Percentiles rank a stretch among this genome's conserved stretches.
phyloP scores from a whole-genome alignment of 208 protist genomes.

The Leishmania lainsoni region DNA sequence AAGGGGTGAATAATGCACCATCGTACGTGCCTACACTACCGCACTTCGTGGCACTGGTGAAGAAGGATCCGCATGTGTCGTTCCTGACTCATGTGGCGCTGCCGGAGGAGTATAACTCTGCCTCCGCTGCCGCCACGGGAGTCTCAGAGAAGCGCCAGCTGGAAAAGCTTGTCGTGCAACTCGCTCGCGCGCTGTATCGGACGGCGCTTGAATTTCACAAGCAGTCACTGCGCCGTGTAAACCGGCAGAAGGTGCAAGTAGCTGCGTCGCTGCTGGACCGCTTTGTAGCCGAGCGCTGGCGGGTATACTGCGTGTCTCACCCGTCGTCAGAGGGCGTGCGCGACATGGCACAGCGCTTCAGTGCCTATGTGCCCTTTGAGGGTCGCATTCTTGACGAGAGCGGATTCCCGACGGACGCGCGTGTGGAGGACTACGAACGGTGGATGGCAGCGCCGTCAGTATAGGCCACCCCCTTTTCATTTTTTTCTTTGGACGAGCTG shows the following conservation, averaged over 20 bases:
- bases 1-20: conserved; percentile 40
- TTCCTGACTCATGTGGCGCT: conserved; percentile 68
- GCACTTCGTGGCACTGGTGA: conserved; percentile 71
- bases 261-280: conserved; percentile 72
- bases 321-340: conserved; percentile 33
- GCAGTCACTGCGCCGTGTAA: conserved; percentile 63
- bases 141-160: conserved; percentile 39
- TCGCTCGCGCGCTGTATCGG: conserved; percentile 56
- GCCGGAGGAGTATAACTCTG: conserved; percentile 28
- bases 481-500: neutral
- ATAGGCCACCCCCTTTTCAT: neutral
- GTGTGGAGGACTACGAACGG: conserved; percentile 77
- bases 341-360: conserved; percentile 53
- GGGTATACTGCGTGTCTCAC: conserved; percentile 14
- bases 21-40: conserved; percentile 71
- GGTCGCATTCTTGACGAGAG: conserved; percentile 58
- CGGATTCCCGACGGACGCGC: conserved; percentile 78
- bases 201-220: conserved; percentile 78
- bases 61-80: conserved; percentile 72
- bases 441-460: conserved; percentile 68
- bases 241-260: conserved; percentile 81
- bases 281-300: conserved; percentile 54
- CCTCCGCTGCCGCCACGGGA: neutral
- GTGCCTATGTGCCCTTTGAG: conserved; percentile 68
- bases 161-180: conserved; percentile 58